Evolutionary conservation across 2,329 filamentous ascomycete species (phyloP), one percentile per base, ranked within the genome.

Genomic region (Thermoascus crustaceus): DNA sequence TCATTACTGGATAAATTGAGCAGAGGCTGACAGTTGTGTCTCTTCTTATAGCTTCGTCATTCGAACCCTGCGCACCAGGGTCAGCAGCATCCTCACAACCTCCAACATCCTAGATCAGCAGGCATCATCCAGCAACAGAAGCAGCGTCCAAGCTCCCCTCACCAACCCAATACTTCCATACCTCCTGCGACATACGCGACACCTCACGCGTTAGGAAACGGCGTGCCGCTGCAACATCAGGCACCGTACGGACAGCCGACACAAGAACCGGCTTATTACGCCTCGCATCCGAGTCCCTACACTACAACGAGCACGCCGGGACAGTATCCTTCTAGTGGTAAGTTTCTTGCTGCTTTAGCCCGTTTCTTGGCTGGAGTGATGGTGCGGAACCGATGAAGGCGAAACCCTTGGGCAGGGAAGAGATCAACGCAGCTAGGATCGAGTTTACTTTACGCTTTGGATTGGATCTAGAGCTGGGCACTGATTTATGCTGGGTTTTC

Each of bases 291-390:
- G 44, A 85, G 80, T 58, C 77, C 85, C 7, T 94, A 94, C 68
- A 87, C 82, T 65, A 82, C 85, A 37, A 80, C 84, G 48, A 85
- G 82, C 66, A 77, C 82, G 42, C 79, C 82, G 37, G 84, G 82
- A 64, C 83, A 83, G 67, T 94, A 94, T 64, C 80, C 85, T 45
- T 85, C 86, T 57, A 83, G 84, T 70, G 85, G 85, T 91, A 67
- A 72, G 81, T 71, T 42, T 34, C 40, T 32, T 11, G 32, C 21
- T 42, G n/a, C 14, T 23, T 13, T 32, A 29, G 24, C 19, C 35
- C 13, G 22, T 39, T 22, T 18, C 21, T 21, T 39, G 4, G 31
- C n/a, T n/a, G n/a, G 26, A 13, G n/a, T 16, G 26, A 16, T 17
- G n/a, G 11, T 16, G 18, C 18, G 26, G 26, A 9, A 29, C n/a